These are phyloP conservation scores for Phytophthora meadii DNA, from an alignment of 352 stramenopile genomes.

Conservation along the genomic window DNA sequence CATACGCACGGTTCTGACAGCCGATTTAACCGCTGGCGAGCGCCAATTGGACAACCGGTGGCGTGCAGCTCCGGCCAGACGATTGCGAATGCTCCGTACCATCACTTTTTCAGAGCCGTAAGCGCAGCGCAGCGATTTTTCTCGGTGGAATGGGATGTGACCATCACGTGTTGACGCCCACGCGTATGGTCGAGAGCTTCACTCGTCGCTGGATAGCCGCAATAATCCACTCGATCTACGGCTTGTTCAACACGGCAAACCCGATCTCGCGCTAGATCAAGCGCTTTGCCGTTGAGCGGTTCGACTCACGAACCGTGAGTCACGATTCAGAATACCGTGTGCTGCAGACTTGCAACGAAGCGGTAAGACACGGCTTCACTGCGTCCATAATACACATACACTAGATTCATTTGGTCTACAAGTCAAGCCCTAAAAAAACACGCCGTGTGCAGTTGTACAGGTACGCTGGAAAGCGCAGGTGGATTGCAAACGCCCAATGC, in stretches of 20 bases:
- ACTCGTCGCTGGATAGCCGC: slow-evolving; percentile 25
- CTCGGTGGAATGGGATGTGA: slow-evolving; percentile 14
- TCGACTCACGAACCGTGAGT: not conserved
- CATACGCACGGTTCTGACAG: slow-evolving; percentile 18
- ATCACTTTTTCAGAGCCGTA: slow-evolving; percentile 11
- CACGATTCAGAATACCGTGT: not conserved
- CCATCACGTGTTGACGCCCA: slow-evolving; percentile 14
- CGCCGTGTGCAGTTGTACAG: not conserved
- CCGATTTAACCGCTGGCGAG: slow-evolving; percentile 35
- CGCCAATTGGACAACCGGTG: slow-evolving; percentile 36
- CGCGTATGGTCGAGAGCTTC: slow-evolving; percentile 1
- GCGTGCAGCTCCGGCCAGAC: slow-evolving; percentile 11
- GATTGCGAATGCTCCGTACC: slow-evolving; percentile 21
- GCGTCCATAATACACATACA: not conserved
- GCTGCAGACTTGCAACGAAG: too few relatives aligned
- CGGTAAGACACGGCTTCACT: slow-evolving; percentile 6
- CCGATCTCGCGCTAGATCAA: slow-evolving; percentile 2
- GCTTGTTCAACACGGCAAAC: slow-evolving; percentile 16
- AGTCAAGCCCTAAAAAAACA: too few relatives aligned
- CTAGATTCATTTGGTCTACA: too few relatives aligned
- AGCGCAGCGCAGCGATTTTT: slow-evolving; percentile 21
- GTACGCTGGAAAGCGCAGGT: too few relatives aligned
- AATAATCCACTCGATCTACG: slow-evolving; percentile 30
- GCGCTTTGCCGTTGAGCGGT: not conserved
- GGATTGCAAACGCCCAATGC: too few relatives aligned